These are phyloP conservation scores for Podaxis sp. DNA, from an alignment of 768 basidiomycete genomes.

Conservation along the genomic window DNA sequence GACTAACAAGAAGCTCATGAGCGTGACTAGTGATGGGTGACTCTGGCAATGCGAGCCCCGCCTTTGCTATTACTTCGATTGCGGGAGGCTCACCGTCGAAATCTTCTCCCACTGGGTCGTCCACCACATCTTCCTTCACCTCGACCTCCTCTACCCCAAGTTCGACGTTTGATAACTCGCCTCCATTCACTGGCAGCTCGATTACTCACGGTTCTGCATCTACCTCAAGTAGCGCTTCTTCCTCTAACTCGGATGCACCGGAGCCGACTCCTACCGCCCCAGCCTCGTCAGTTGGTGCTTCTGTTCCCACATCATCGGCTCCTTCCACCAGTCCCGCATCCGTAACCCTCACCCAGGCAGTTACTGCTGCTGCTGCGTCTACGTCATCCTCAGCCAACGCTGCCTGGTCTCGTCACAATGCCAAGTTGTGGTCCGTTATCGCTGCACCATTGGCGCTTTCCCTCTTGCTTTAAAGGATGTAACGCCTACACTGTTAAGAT, in stretches of 20 bases:
- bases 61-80: constrained; percentile 61
- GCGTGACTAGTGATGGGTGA: constrained; percentile 55
- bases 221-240: not conserved
- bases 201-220: constrained; percentile 26
- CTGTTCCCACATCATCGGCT: not conserved
- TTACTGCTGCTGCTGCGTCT: not conserved
- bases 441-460: constrained; percentile 4
- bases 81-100: constrained; percentile 23
- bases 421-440: constrained; percentile 3
- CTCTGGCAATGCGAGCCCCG: constrained; percentile 59
- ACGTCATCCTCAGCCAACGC: not conserved
- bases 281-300: not conserved
- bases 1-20: constrained; percentile 5
- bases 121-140: constrained; percentile 17
- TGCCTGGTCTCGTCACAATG: constrained; percentile 6
- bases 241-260: not conserved
- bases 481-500: not conserved
- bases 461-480: constrained; percentile 1
- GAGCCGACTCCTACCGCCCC: constrained; percentile 1
- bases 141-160: not conserved
- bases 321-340: not conserved
- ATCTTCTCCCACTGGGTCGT: constrained; percentile 16
- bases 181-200: constrained; percentile 30
- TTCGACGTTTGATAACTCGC: constrained; percentile 19
- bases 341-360: not conserved